Base-by-base conservation (phyloP, 2,329 filamentous ascomycete genomes). In the Penicillium sp. region DNA sequence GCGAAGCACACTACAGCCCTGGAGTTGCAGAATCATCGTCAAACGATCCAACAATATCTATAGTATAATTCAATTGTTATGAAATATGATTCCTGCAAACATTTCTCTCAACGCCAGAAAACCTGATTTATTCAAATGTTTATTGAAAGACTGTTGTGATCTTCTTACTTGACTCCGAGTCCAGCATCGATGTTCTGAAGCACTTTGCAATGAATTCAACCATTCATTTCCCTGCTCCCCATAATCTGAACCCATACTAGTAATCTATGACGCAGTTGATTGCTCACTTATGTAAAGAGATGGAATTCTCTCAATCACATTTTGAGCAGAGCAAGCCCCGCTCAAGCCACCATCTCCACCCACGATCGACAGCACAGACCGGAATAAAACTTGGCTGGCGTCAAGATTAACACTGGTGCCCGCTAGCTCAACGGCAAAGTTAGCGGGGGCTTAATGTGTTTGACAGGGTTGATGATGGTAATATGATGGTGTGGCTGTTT, bases 311-410 rank as follows among this genome's bases (percentile, higher is more conserved):
- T 6, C 1, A 40, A 18, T 29, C n/a, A 43, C 19, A 5, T 23
- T n/a, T 23, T 40, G 16, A n/a, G 9, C 21, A 5, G 11, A 19
- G 9, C 39, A 5, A 4, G 28, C 18, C 18, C 18, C 42, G 26
- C 42, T 21, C 16, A 21, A 23, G 16, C 16, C 26, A 45, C 16
- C 37, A n/a, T 10, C 39, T 16, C 26, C 24, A 31, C 40, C 28
- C 23, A n/a, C 18, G 52, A 57, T 61, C 58, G 37, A 48, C 60
- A 50, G 18, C 48, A 46, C 13, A 9, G 34, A 18, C 24, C 37
- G 23, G n/a, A 23, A 19, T 48, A 50, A 33, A 47, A 56, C 47
- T 54, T 57, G 47, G 39, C 51, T 52, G 44, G 48, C 52, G 50
- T 46, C 48, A 31, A 42, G 23, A 23, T 26, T 54, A 51, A 39